phyloP scores from a whole-genome alignment of 2,329 filamentous ascomycete species.

The Xylariales sp. region DNA sequence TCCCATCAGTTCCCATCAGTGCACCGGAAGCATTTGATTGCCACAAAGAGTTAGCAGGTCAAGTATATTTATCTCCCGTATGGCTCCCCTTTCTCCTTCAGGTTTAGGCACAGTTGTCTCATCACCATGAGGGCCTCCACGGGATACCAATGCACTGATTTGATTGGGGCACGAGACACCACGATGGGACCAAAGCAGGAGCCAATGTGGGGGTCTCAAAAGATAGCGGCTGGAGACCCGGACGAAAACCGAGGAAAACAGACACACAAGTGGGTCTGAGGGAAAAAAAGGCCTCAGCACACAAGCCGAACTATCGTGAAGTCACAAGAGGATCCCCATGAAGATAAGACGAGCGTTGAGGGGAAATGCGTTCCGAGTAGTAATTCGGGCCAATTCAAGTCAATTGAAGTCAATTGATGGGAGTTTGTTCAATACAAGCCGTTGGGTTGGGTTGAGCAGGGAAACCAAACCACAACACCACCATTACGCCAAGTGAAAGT shows the following conservation, averaged over 20 bases:
- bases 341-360: background rate
- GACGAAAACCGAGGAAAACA: slow-evolving; percentile 4
- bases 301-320: slow-evolving; percentile 3
- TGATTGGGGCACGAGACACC: slow-evolving; percentile 3
- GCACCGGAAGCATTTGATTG: background rate
- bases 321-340: background rate
- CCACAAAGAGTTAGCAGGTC: slow-evolving; percentile 5
- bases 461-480: background rate
- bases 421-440: background rate
- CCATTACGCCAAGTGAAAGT: background rate
- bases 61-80: slow-evolving; percentile 6
- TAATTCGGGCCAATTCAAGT: slow-evolving; percentile 6
- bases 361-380: background rate
- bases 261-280: slow-evolving; percentile 6
- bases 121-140: slow-evolving; percentile 1
- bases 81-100: slow-evolving; percentile 4
- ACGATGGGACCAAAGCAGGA: slow-evolving; percentile 2
- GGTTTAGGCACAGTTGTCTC: slow-evolving; percentile 2
- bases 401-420: slow-evolving; percentile 8
- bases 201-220: background rate
- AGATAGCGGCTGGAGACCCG: slow-evolving; percentile 2
- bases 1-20: background rate
- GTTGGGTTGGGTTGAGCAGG: background rate
- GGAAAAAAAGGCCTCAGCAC: slow-evolving; percentile 2
- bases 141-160: background rate